Evolutionary conservation across 2,329 filamentous ascomycete genomes (phyloP).

Genomic region (Juglanconis juglandina): DNA sequence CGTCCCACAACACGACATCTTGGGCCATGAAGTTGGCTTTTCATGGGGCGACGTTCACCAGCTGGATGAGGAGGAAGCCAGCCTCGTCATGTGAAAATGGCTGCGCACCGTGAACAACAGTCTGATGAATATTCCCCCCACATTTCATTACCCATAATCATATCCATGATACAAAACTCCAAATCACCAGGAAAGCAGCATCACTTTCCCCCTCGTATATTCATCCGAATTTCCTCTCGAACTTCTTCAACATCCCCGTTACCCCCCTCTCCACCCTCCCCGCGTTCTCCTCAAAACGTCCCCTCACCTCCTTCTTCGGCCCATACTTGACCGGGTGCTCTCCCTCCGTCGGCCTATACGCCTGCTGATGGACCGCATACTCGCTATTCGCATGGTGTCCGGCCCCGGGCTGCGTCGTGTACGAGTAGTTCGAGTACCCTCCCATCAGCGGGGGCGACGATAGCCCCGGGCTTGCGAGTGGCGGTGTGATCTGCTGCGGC

Average conservation of each 20-base stretch:
- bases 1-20: no score
- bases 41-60: no score
- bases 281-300: conserved; percentile 61
- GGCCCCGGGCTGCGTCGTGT: conserved; percentile 28
- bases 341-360: conserved; percentile 65
- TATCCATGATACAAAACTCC: not conserved
- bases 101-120: no score
- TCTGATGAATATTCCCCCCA: no score
- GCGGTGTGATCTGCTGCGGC: conserved; percentile 26
- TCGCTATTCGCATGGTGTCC: conserved; percentile 31
- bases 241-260: conserved; percentile 69
- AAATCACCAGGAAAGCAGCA: not conserved
- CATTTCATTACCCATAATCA: conserved; percentile 3
- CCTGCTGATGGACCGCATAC: conserved; percentile 64
- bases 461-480: conserved; percentile 34
- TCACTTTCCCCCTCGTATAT: not conserved
- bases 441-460: conserved; percentile 42
- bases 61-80: no score
- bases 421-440: conserved; percentile 55
- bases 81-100: no score
- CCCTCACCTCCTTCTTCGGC: conserved; percentile 43
- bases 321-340: conserved; percentile 47
- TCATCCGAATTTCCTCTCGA: conserved; percentile 70
- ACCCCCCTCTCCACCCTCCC: conserved; percentile 68
- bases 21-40: no score